Base-by-base conservation (phyloP, 306 rosid species). In the Echinosophora koreensis region DNA sequence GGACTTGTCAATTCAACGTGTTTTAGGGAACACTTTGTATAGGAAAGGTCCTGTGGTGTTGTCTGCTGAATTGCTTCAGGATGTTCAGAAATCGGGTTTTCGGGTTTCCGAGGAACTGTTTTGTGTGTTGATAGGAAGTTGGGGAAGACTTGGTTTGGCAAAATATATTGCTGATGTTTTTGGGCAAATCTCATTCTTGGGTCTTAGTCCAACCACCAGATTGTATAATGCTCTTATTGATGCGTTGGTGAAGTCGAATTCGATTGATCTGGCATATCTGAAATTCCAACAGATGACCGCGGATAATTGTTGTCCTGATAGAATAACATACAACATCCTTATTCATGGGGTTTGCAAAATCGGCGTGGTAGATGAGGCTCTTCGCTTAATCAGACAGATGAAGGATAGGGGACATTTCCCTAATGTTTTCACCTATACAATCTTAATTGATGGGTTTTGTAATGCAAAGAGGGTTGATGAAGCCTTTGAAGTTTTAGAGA, bases 91-190 rank as follows among this genome's bases (percentile, higher is more conserved):
- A 22, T 89, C 88, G 5, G 92, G 96, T 14, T 71, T 86, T 50
- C 62, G 47, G 63, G 81, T 94, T 47, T 77, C 85, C 0, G 92
- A 89, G 47, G 91, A 90, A 37, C 46, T 92, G 81, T 84, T 94
- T 7, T 90, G 90, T 66, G 27, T 88, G 18, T 80, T 94, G 77
- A 67, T 94, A 47, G 80, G 89, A 22, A 92, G 98, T 69, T 94
- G 97, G 97, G 98, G 98, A 13, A 92, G 83, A 73, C 86, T 94
- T 65, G 97, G 97, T 16, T 88, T 92, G 84, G 88, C 93, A 2
- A 89, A 86, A 12, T 92, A 92, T 69, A 92, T 91, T 69, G 65
- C 80, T 37, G 91, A 89, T 30, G 88, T 94, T 65, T 94, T 90
- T 59, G 84, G 85, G 51, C 97, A 94, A 66, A 74, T 94, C 14